Evolutionary conservation across 352 stramenopile species (phyloP), one percentile per base, ranked within the genome.

Genomic region (Phytophthora quininea): DNA sequence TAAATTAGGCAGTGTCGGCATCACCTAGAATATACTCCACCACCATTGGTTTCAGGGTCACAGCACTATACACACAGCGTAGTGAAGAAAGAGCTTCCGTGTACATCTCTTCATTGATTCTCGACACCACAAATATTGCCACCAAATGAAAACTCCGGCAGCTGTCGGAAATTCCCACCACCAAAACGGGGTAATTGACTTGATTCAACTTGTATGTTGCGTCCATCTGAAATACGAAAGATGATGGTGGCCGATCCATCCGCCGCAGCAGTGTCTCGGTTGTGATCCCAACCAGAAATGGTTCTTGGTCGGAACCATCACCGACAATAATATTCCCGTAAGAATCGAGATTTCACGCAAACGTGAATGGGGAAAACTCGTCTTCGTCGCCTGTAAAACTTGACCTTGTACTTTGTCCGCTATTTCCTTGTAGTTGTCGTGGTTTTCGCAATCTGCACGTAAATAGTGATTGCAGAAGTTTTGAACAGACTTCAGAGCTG

Each of bases 81-180:
- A 40, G 35, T 10, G 35, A 40, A 10, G 35, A 5, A 5, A 40
- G 35, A 40, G 35, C 35, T 40, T 40, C 10, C 35, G 10, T 40
- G 35, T 40, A 40, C 5, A 40, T 40, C 35, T 40, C 35, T 40
- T 10, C 35, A 40, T 11, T 40, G 5, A 11, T 5, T 10, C 35
- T 40, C 35, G 35, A 40, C 5, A 40, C 35, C 35, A 40, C 35
- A 64, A 60, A 24, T n/a, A 70, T 50, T 0, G 55, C 64, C 6
- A 66, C 47, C 1, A 59, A 53, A n/a, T 72, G 64, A 47, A 72
- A 67, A 11, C 48, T 43, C 8, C 58, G 56, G 3, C 42, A 42
- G n/a, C 6, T 3, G 45, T 72, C 64, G 11, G 64, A 72, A 9
- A 71, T 53, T 2, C 57, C 64, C n/a, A 63, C 38, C 3, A 71